Evolutionary conservation across 139 green algal species (phyloP), one percentile per base, ranked within the genome.

Genomic region (Nannochloris sp.): DNA sequence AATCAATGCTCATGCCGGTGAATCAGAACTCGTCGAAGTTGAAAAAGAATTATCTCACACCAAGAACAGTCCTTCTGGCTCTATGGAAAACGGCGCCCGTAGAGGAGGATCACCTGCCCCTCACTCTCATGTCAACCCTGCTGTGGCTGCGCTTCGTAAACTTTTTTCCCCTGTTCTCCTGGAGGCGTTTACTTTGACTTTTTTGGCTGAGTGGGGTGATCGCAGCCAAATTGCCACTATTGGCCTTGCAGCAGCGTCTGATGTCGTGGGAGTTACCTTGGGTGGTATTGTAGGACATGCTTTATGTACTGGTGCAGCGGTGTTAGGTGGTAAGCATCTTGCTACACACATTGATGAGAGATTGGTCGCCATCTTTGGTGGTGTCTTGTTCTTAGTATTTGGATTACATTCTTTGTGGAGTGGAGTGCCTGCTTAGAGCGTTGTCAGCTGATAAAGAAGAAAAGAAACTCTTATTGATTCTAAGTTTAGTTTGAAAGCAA

Each of bases 191-290:
- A 88, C 93, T 12, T 82, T 99, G 35, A 99, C 90, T 0, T 99
- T 99, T 69, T 61, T 98, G 23, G 94, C 94, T 1, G 94, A 99
- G 78, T 99, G 94, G 94, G 94, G 94, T 10, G 94, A 99, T 77
- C 83, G 93, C 32, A 96, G 85, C 70, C 94, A 99, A 64, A 96
- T 98, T 60, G 87, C 90, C 2, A 97, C 92, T 13, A 79, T 79
- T 15, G 78, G 88, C 10, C 68, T 96, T 34, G 93, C 91, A 23
- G 85, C 93, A 2, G 86, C 90, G n/a, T 81, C 87, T 35, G 81
- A 98, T 57, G 82, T 89, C 6, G 45, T 92, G 38, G 94, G 92
- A 0, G 94, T 99, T 1, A 93, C 87, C 3, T 27, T 98, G 6
- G 94, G 94, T 4, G 93, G 86, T 44, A 93, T 95, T 29, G 8